Evolutionary conservation across 768 basidiomycete species (phyloP), one percentile per base, ranked within the genome.

Genomic region (Hericium erinaceus): DNA sequence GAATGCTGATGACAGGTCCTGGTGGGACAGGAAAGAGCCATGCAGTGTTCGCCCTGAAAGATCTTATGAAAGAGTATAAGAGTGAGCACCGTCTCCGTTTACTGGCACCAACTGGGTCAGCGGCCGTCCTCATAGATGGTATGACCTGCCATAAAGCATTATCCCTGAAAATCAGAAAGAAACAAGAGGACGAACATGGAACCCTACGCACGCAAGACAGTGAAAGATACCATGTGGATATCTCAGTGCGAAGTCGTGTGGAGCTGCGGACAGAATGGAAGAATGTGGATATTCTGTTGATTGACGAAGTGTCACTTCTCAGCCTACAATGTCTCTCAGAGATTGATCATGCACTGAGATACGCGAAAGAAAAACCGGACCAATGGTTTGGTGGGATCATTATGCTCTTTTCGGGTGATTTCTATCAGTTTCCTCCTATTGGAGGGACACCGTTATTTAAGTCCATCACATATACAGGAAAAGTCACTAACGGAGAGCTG

Each of bases 21-120:
- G 71, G 69, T 4, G 70, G 70, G 1, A 72, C 69, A 39, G 70
- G 70, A 4, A 73, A 72, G 57, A 72, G 65, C 6, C 65, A 71
- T 49, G 64, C 69, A 37, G 65, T 70, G 0, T 39, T 60, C 16
- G 67, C 69, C 0, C 53, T 73, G 0, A 49, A 66, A 26, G 4
- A 22, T 0, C 55, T 72, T 0, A 69, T 72, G 68, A 38, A 1
- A 24, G 2, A 10, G 15, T 33, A 18, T 6, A 2, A 2, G 12
- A 12, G 24, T 2, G 8, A 11, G 12, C 20, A 72, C 44, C 49
- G 58, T 2, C 64, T 72, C 12, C 22, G 67, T 2, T 69, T 63
- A 24, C 20, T 72, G 1, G 70, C 68, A 5, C 70, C 67, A 0
- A 71, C 71, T 9, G 72, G 71, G 0, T 64, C 65, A 48, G 71